Evolutionary conservation across 768 basidiomycete species (phyloP).

Genomic region (Suillus alpinus): DNA sequence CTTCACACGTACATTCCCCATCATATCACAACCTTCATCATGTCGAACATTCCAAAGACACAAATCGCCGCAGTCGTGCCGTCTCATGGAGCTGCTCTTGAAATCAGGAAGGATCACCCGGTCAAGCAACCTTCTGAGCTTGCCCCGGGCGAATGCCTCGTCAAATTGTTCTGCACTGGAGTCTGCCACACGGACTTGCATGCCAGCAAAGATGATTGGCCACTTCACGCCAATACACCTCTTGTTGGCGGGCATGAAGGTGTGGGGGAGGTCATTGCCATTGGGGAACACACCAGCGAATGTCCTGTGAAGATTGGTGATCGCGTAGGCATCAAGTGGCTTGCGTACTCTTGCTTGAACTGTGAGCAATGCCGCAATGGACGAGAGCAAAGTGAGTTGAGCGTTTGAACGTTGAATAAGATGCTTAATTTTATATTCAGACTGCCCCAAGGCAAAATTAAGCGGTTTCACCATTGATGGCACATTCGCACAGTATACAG

Average conservation of each 20-base stretch:
- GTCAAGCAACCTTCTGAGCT: conserved; percentile 56
- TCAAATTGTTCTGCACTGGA: conserved; percentile 74
- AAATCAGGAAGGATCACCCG: conserved; percentile 44
- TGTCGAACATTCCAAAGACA: conserved; percentile 35
- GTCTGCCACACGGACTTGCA: conserved; percentile 90
- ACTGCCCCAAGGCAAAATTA: conserved; percentile 56
- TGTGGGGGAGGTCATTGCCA: conserved; percentile 78
- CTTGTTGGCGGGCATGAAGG: conserved; percentile 86
- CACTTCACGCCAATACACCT: conserved; percentile 57
- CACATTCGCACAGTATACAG: conserved; percentile 70
- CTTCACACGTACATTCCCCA: not conserved
- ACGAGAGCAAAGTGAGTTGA: conserved; percentile 66
- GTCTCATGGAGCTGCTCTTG: conserved; percentile 26
- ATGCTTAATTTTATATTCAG: conserved; percentile 27
- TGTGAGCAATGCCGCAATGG: conserved; percentile 79
- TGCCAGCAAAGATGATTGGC: conserved; percentile 78
- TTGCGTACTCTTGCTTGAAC: conserved; percentile 68
- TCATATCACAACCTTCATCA: conserved; percentile 1
- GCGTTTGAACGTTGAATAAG: not conserved
- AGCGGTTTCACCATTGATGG: conserved; percentile 79
- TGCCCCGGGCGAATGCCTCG: conserved; percentile 66
- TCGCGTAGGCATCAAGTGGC: conserved; percentile 82
- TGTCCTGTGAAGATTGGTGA: conserved; percentile 73
- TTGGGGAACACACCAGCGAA: conserved; percentile 58
- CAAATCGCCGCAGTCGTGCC: conserved; percentile 42